These are phyloP conservation scores for Cercospora nicotianae DNA, from an alignment of 2,329 filamentous ascomycete genomes.

Conservation along the genomic window DNA sequence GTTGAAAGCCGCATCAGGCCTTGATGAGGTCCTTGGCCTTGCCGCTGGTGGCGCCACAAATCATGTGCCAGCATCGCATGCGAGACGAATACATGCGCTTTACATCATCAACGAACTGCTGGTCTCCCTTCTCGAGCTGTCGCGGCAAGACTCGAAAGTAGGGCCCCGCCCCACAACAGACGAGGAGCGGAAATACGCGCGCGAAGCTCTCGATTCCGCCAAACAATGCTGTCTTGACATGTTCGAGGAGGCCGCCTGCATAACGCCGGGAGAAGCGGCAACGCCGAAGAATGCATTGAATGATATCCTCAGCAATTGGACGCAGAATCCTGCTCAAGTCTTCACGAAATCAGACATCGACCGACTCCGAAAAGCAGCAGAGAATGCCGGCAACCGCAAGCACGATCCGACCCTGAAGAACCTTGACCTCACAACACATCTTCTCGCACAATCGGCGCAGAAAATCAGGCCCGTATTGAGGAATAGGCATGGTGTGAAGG, in stretches of 20 bases:
- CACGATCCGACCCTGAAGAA: neutral
- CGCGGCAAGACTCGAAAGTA: neutral
- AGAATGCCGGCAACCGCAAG: neutral
- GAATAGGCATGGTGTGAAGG: slow-evolving; percentile 28
- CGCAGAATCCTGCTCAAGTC: no score
- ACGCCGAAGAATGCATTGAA: neutral
- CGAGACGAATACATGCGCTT: slow-evolving; percentile 29
- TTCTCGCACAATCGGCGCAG: neutral
- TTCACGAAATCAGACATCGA: neutral
- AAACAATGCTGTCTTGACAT: neutral
- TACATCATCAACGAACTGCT: slow-evolving; percentile 29
- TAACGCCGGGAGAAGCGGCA: neutral
- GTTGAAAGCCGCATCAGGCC: neutral
- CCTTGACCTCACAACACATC: neutral
- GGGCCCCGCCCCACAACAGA: neutral
- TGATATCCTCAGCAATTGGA: neutral
- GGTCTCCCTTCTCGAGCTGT: neutral
- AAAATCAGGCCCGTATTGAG: neutral
- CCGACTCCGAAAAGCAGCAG: neutral
- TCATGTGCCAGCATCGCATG: slow-evolving; percentile 24
- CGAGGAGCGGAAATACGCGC: neutral
- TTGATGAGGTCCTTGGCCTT: slow-evolving; percentile 11
- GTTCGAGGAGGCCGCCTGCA: neutral
- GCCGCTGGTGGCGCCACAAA: neutral
- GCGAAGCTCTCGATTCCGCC: neutral